Evolutionary conservation across 108 stramenopile species (phyloP).

Genomic region (Nannochloropsis salina): DNA sequence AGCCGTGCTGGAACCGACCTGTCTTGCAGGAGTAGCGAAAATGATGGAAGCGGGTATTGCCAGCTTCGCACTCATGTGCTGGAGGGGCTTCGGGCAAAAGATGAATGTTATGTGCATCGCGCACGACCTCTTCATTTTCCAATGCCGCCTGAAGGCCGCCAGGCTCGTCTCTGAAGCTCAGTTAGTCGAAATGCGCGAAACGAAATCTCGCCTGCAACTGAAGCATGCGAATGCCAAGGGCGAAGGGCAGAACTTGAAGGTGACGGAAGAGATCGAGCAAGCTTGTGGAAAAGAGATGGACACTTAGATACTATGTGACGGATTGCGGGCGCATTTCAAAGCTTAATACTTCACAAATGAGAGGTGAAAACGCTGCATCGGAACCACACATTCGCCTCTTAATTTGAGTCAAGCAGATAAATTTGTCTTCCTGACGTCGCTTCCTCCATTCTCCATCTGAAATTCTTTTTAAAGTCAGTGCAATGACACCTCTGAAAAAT

Average conservation of each 20-base stretch:
- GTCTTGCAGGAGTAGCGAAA: constrained; percentile 15
- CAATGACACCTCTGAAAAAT: no score
- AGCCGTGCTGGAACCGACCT: neutral
- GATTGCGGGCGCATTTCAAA: no score
- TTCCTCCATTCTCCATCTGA: no score
- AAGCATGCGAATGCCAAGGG: neutral
- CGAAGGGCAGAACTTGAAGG: neutral
- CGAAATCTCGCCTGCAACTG: neutral
- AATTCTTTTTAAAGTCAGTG: no score
- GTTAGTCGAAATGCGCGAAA: neutral
- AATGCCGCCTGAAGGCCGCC: constrained; percentile 12
- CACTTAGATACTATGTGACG: no score
- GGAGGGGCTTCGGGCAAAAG: neutral
- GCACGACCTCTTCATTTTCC: constrained; percentile 14
- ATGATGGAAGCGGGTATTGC: neutral
- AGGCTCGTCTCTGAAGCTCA: constrained; percentile 8
- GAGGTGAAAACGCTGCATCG: no score
- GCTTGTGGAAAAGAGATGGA: no score
- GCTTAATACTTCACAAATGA: no score
- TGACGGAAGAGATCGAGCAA: no score
- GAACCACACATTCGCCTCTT: no score
- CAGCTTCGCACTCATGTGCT: constrained; percentile 15
- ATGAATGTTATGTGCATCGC: constrained; percentile 15
- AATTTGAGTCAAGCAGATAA: no score
- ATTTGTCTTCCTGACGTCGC: no score